Conservation (phyloP, 805 yeast genomes). For the Ogataea corticis region DNA sequence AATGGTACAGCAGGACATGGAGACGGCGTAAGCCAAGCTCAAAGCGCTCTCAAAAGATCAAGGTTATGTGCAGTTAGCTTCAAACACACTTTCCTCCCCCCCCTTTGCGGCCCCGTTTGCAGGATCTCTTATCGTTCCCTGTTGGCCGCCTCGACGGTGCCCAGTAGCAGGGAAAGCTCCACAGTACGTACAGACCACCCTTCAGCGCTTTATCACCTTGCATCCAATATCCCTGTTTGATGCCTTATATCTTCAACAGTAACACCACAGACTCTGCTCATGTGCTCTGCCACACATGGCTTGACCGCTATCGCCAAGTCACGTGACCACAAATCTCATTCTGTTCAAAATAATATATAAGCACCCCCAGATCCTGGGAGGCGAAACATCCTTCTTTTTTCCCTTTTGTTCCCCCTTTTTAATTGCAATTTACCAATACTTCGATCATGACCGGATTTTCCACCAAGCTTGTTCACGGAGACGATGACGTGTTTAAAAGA, state of each 20-base stretch:
- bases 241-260: too few species aligned
- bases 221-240: too few species aligned
- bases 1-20: background rate
- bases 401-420: background rate
- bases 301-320: background rate
- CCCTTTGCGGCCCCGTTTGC: too few species aligned
- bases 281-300: background rate
- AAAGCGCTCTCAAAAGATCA: too few species aligned
- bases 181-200: too few species aligned
- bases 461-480: conserved; percentile 70
- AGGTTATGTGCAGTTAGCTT: too few species aligned
- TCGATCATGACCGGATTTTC: conserved; percentile 46
- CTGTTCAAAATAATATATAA: background rate
- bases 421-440: background rate
- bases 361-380: background rate
- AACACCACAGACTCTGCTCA: too few species aligned
- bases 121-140: too few species aligned
- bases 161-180: too few species aligned
- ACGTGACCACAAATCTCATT: background rate
- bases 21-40: background rate
- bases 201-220: too few species aligned
- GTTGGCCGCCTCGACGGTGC: too few species aligned
- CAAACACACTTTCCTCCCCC: too few species aligned
- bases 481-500: conserved; percentile 51
- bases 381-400: background rate